A percentile compares a stretch with the other conserved stretches of the same genome.
These are phyloP conservation scores for Saitozyma podzolica DNA, from an alignment of 768 basidiomycete genomes.

Conservation along the genomic window DNA sequence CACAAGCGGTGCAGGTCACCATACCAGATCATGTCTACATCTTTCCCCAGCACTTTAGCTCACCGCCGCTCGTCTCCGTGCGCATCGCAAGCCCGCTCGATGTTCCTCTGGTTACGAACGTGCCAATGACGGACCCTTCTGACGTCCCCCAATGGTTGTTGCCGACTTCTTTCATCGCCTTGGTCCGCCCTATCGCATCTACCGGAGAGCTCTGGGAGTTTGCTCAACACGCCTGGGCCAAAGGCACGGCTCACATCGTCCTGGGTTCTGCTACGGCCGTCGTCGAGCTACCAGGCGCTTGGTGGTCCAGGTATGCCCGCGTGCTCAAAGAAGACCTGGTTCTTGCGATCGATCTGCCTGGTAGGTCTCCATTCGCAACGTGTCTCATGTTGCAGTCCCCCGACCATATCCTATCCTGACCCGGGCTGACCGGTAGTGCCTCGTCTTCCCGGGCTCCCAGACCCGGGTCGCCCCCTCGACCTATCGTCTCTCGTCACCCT, in stretches of 20 bases:
- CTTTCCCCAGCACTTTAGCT: conserved; percentile 10
- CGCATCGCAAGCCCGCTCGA: conserved; percentile 11
- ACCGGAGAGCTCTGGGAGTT: conserved; percentile 40
- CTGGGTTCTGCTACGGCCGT: conserved; percentile 26
- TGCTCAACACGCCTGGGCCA: conserved; percentile 37
- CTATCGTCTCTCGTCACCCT: conserved; percentile 42
- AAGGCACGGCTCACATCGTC: conserved; percentile 25
- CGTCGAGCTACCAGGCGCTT: conserved; percentile 20
- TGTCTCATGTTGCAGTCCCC: conserved; percentile 19
- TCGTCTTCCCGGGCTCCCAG: conserved; percentile 35
- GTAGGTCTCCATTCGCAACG: conserved; percentile 36
- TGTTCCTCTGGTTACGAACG: conserved; percentile 26
- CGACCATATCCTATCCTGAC: conserved; percentile 16
- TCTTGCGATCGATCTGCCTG: conserved; percentile 29
- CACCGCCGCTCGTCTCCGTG: conserved; percentile 23
- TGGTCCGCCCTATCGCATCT: conserved; percentile 29
- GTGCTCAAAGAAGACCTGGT: conserved; percentile 33
- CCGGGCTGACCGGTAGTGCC: conserved; percentile 31
- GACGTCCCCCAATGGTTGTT: conserved; percentile 30
- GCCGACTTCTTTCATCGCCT: conserved; percentile 24
- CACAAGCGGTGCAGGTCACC: conserved; percentile 16
- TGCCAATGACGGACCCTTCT: not conserved
- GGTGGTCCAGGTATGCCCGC: conserved; percentile 34
- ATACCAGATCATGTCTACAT: conserved; percentile 21
- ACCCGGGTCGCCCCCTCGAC: conserved; percentile 38